Evolutionary conservation across 1,139 yeast species (phyloP).

Genomic region (Candida albicans): DNA sequence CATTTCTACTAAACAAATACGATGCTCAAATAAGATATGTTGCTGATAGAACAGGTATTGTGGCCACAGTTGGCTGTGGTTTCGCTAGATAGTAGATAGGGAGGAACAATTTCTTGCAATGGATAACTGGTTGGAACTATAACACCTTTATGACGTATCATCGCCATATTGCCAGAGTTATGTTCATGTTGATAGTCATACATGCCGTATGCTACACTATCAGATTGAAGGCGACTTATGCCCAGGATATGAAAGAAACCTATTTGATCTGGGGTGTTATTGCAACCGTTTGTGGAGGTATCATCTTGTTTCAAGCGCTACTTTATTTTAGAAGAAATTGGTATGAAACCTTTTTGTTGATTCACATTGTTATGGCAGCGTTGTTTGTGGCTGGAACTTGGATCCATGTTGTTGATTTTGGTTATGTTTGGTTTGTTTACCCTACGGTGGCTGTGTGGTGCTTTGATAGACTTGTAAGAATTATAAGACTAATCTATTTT

Average conservation of each 20-base stretch:
- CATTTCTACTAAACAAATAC: constrained; percentile 19
- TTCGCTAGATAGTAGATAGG: too few species aligned
- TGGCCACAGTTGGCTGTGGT: constrained; percentile 26
- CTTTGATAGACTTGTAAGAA: constrained; percentile 41
- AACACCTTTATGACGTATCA: constrained; percentile 38
- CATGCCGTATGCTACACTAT: constrained; percentile 44
- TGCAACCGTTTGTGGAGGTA: constrained; percentile 33
- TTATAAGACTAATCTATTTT: constrained; percentile 32
- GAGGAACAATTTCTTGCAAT: constrained; percentile 42
- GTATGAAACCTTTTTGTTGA: constrained; percentile 44
- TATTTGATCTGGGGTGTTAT: constrained; percentile 34
- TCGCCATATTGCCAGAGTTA: constrained; percentile 39
- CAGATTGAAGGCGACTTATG: constrained; percentile 15
- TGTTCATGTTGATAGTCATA: constrained; percentile 26
- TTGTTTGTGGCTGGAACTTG: constrained; percentile 44
- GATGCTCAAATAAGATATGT: constrained; percentile 27
- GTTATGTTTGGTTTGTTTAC: constrained; percentile 40
- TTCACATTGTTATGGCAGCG: constrained; percentile 43
- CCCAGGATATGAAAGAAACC: constrained; percentile 16
- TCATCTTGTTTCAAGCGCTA: constrained; percentile 40
- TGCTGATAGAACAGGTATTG: constrained; percentile 36
- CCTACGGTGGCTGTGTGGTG: constrained; percentile 46
- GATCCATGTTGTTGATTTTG: constrained; percentile 41
- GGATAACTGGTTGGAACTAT: constrained; percentile 42
- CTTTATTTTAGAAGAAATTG: constrained; percentile 39